Evolutionary conservation across 2,329 filamentous ascomycete species (phyloP).

Genomic region (Arthrobotrys iridis): DNA sequence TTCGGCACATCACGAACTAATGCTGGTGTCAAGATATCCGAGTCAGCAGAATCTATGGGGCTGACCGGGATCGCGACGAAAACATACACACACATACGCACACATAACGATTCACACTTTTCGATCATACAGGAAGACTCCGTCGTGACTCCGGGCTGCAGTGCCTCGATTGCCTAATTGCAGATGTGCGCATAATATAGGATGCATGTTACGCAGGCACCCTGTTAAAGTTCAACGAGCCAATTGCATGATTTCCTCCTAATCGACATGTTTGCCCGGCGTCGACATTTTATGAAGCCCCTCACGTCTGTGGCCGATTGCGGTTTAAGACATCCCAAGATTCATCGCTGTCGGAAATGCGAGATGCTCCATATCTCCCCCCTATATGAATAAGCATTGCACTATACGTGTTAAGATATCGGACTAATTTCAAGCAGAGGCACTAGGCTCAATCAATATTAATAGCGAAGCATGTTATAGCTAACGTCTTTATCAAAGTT

Average conservation of each 20-base stretch:
- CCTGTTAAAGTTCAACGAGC: neutral
- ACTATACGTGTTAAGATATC: constrained; percentile 10
- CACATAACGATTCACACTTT: neutral
- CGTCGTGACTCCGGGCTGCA: constrained; percentile 14
- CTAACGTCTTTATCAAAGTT: neutral
- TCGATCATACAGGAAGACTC: constrained; percentile 10
- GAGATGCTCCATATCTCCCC: constrained; percentile 3
- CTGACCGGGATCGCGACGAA: constrained; percentile 7
- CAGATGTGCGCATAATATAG: constrained; percentile 11
- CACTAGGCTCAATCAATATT: constrained; percentile 6
- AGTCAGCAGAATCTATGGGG: neutral
- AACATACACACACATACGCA: too few relatives aligned
- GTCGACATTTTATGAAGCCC: neutral
- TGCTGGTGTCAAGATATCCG: constrained; percentile 8
- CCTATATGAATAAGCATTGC: constrained; percentile 12
- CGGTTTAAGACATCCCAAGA: neutral
- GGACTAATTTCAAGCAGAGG: constrained; percentile 38
- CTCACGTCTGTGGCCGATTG: constrained; percentile 1
- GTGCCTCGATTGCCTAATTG: constrained; percentile 17
- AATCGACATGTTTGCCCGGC: constrained; percentile 8
- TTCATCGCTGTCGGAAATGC: constrained; percentile 10
- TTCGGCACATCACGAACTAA: constrained; percentile 9
- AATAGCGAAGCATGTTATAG: constrained; percentile 17
- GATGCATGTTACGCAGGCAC: constrained; percentile 30
- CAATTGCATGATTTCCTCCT: constrained; percentile 13